Conservation (phyloP, 805 yeast genomes). For the Wickerhamiella dianesei region DNA sequence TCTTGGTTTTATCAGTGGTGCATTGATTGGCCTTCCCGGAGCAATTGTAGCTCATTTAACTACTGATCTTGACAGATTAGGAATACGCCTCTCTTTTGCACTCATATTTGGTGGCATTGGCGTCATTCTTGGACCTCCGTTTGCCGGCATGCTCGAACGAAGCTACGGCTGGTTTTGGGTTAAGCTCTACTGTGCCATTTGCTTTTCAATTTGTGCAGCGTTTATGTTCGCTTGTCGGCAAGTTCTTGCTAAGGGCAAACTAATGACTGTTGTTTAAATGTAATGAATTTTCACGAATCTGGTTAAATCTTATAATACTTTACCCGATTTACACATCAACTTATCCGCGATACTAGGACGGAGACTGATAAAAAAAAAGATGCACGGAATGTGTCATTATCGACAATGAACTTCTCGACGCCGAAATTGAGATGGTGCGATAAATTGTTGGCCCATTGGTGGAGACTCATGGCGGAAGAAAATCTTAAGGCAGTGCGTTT, state of each 20-base stretch:
- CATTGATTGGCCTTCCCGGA: constrained; percentile 24
- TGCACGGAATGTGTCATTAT: too few species aligned
- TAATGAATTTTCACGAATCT: not conserved
- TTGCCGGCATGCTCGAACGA: constrained; percentile 21
- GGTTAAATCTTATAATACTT: too few species aligned
- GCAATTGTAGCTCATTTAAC: constrained; percentile 23
- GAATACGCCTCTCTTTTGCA: constrained; percentile 44
- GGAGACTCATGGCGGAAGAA: too few species aligned
- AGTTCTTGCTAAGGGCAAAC: constrained; percentile 2
- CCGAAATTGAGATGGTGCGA: too few species aligned
- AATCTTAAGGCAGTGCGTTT: too few species aligned
- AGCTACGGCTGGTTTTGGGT: constrained; percentile 17
- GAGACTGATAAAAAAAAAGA: too few species aligned
- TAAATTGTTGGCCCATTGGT: too few species aligned
- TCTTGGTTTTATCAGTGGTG: constrained; percentile 25
- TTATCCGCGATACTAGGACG: too few species aligned
- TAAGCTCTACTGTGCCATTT: constrained; percentile 8
- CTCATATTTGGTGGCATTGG: constrained; percentile 43
- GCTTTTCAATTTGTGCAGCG: not conserved
- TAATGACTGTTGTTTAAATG: not conserved
- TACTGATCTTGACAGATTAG: constrained; percentile 19
- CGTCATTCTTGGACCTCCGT: constrained; percentile 22
- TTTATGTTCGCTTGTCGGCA: not conserved
- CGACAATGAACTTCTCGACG: too few species aligned
- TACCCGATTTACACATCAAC: too few species aligned